Evolutionary conservation across 106 monocot genomes (phyloP).

Genomic region (Dioscorea dumetorum): DNA sequence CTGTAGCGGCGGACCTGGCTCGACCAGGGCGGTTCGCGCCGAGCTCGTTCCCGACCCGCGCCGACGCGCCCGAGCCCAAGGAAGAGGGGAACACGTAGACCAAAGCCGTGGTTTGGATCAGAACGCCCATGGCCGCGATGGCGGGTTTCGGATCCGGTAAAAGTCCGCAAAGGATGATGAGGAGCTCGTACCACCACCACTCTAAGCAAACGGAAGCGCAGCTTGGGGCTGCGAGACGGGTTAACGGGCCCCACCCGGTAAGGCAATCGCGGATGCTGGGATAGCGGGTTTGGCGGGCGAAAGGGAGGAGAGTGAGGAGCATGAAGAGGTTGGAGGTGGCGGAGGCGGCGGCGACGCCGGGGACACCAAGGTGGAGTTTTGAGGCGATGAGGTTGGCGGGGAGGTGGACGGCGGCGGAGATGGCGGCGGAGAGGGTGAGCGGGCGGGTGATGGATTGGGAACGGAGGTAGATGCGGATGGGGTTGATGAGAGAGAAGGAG

Average conservation of each 20-base stretch:
- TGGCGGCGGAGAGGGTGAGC: constrained; percentile 4
- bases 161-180: constrained; percentile 7
- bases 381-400: neutral
- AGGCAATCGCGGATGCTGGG: neutral
- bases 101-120: constrained; percentile 8
- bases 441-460: constrained; percentile 7
- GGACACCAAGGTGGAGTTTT: neutral
- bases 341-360: constrained; percentile 9
- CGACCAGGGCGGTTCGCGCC: constrained; percentile 3
- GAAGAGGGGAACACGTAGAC: constrained; percentile 12
- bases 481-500: constrained; percentile 6
- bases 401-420: neutral
- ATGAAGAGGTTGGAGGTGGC: constrained; percentile 3
- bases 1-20: neutral
- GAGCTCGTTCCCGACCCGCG: constrained; percentile 8
- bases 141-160: constrained; percentile 7
- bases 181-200: constrained; percentile 17
- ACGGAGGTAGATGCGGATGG: constrained; percentile 5
- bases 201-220: constrained; percentile 10
- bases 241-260: constrained; percentile 11
- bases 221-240: constrained; percentile 2
- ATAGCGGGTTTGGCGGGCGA: neutral
- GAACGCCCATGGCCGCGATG: constrained; percentile 7
- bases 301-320: neutral
- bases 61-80: constrained; percentile 2